Conservation (phyloP, 2,329 filamentous ascomycete genomes). For the Aspergillus ustus region DNA sequence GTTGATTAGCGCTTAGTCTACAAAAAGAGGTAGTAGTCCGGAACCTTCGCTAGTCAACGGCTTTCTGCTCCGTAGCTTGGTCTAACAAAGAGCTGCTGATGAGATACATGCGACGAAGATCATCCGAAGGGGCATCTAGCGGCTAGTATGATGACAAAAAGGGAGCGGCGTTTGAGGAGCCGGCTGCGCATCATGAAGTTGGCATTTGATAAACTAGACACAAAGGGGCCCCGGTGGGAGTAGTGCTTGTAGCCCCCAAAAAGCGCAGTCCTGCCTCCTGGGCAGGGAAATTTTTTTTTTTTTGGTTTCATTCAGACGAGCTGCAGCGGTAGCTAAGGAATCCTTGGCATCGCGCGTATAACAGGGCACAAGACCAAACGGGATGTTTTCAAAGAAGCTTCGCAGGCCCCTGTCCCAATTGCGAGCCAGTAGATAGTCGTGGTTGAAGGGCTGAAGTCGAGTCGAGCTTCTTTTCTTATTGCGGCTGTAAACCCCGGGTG, state of each 20-base stretch:
- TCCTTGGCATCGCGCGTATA: constrained; percentile 13
- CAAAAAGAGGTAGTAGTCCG: constrained; percentile 9
- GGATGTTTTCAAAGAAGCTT: constrained; percentile 16
- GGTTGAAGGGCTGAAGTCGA: not conserved
- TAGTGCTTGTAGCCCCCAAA: constrained; percentile 16
- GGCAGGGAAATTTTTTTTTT: not conserved
- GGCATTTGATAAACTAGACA: constrained; percentile 13
- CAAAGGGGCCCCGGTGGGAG: not conserved
- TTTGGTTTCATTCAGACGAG: constrained; percentile 6
- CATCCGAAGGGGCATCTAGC: constrained; percentile 15
- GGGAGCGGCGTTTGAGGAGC: not conserved
- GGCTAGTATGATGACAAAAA: constrained; percentile 12
- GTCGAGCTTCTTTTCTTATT: constrained; percentile 23
- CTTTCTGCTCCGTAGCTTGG: not conserved
- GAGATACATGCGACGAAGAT: constrained; percentile 13
- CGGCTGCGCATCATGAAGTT: not conserved
- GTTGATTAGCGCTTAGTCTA: constrained; percentile 28
- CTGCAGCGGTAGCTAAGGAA: constrained; percentile 6
- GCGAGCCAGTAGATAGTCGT: constrained; percentile 15
- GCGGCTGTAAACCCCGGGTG: constrained; percentile 24
- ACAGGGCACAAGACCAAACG: constrained; percentile 13
- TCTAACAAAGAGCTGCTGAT: constrained; percentile 16
- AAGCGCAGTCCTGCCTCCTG: constrained; percentile 11
- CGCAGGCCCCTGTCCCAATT: constrained; percentile 2
- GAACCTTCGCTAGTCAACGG: constrained; percentile 11